Evolutionary conservation across 2,329 filamentous ascomycete genomes (phyloP).

Genomic region (Cladophialophora psammophila): DNA sequence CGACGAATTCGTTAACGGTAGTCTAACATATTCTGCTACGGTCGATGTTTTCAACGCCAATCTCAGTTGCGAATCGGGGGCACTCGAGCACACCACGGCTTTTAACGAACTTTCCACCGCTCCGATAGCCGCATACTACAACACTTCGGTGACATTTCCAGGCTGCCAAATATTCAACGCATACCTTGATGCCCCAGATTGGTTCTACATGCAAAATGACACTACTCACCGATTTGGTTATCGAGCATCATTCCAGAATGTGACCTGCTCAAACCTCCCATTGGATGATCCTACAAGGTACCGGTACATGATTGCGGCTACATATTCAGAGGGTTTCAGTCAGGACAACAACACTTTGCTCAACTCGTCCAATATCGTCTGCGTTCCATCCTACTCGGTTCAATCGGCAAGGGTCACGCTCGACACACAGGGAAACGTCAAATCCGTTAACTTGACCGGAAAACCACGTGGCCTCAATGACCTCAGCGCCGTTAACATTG

Average conservation of each 20-base stretch:
- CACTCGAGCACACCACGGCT: conserved; percentile 21
- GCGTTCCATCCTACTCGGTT: conserved; percentile 31
- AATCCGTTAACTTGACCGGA: conserved; percentile 27
- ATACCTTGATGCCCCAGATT: conserved; percentile 32
- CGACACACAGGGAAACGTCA: conserved; percentile 27
- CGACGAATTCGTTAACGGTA: conserved; percentile 27
- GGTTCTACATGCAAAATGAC: conserved; percentile 28
- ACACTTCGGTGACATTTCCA: conserved; percentile 29
- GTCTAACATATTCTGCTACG: conserved; percentile 28
- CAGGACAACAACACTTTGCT: conserved; percentile 34
- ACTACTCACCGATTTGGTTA: conserved; percentile 34
- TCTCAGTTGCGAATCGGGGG: conserved; percentile 29
- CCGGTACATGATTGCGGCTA: conserved; percentile 27
- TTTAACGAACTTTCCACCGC: conserved; percentile 6
- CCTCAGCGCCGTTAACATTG: conserved; percentile 27
- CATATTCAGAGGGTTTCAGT: conserved; percentile 32
- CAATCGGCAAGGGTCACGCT: conserved; percentile 27
- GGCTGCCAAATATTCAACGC: conserved; percentile 32
- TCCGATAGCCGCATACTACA: conserved; percentile 26
- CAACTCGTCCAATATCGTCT: conserved; percentile 36
- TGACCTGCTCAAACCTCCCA: conserved; percentile 32
- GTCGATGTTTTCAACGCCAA: conserved; percentile 35
- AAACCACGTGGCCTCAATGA: conserved; percentile 18
- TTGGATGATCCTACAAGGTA: conserved; percentile 25
- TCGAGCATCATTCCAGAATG: conserved; percentile 28